These are phyloP conservation scores for Lathyrus oleraceus DNA, from an alignment of 306 rosid genomes.

Conservation along the genomic window DNA sequence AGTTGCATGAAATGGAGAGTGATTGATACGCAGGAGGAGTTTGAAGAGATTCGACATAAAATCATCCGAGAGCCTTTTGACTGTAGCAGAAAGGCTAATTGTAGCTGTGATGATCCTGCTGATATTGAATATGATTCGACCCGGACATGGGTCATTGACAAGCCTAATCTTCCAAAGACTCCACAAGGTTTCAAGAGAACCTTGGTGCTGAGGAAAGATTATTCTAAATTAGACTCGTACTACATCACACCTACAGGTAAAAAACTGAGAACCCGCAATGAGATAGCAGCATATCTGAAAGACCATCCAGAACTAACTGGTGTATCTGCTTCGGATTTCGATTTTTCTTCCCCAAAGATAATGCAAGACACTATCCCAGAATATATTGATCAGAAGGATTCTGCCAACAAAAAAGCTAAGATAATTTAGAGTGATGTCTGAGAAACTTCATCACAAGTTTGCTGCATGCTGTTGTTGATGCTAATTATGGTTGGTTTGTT, in stretches of 20 bases:
- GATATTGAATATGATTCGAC: slow-evolving; percentile 65
- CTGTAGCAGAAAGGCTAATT: slow-evolving; percentile 53
- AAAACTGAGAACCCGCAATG: slow-evolving; percentile 67
- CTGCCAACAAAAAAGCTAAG: slow-evolving; percentile 49
- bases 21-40: slow-evolving; percentile 69
- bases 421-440: slow-evolving; percentile 28
- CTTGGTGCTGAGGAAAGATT: slow-evolving; percentile 71
- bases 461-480: slow-evolving; percentile 22
- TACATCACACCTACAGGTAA: slow-evolving; percentile 72
- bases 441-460: slow-evolving; percentile 17
- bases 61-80: slow-evolving; percentile 55
- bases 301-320: slow-evolving; percentile 53
- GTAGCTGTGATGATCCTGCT: slow-evolving; percentile 69
- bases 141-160: slow-evolving; percentile 90
- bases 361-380: slow-evolving; percentile 83
- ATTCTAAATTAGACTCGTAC: slow-evolving; percentile 78
- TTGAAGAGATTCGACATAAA: slow-evolving; percentile 71
- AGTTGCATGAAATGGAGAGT: slow-evolving; percentile 85
- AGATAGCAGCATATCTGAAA: slow-evolving; percentile 55
- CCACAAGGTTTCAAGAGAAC: slow-evolving; percentile 76
- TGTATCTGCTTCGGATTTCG: slow-evolving; percentile 48
- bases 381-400: slow-evolving; percentile 40
- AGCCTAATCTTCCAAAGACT: slow-evolving; percentile 74
- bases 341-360: slow-evolving; percentile 67
- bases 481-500: slow-evolving; percentile 7